Conservation (phyloP, 1,139 yeast genomes). For the Saccharomyces hybrid region DNA sequence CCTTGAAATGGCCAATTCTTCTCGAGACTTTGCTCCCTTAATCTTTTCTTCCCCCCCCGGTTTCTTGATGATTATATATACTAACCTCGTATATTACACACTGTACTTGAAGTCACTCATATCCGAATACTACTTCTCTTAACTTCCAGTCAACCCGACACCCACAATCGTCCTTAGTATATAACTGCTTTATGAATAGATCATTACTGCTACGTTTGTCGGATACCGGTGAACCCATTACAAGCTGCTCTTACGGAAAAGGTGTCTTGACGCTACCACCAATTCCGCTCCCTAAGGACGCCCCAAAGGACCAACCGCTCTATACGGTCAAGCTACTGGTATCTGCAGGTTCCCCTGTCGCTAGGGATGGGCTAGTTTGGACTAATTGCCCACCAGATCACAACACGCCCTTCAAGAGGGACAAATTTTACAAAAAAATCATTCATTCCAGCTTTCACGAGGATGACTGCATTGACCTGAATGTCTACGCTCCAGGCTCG, state of each 20-base stretch:
- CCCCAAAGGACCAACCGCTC: conserved; percentile 40
- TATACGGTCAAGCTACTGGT: conserved; percentile 55
- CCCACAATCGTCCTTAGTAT: background rate
- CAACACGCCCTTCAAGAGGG: conserved; percentile 46
- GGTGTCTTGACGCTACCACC: conserved; percentile 67
- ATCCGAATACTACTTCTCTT: background rate
- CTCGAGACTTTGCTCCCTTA: background rate
- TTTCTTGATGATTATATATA: background rate
- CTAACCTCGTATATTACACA: background rate
- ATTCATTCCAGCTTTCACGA: conserved; percentile 45
- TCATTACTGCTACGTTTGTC: conserved; percentile 45
- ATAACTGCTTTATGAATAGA: conserved; percentile 7
- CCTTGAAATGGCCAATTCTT: background rate
- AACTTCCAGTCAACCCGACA: background rate
- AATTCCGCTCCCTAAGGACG: conserved; percentile 39
- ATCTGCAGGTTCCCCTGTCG: conserved; percentile 66
- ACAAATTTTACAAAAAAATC: conserved; percentile 44
- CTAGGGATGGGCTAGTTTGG: conserved; percentile 64
- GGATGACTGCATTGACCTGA: conserved; percentile 55
- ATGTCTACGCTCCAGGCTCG: conserved; percentile 70
- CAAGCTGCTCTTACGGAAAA: conserved; percentile 34
- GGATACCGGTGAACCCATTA: conserved; percentile 51
- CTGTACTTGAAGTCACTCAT: background rate
- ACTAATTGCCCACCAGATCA: conserved; percentile 59
- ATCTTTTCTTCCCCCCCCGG: background rate